Base-by-base conservation (phyloP, 345 rosid species). In the Pugionium dolabratum region DNA sequence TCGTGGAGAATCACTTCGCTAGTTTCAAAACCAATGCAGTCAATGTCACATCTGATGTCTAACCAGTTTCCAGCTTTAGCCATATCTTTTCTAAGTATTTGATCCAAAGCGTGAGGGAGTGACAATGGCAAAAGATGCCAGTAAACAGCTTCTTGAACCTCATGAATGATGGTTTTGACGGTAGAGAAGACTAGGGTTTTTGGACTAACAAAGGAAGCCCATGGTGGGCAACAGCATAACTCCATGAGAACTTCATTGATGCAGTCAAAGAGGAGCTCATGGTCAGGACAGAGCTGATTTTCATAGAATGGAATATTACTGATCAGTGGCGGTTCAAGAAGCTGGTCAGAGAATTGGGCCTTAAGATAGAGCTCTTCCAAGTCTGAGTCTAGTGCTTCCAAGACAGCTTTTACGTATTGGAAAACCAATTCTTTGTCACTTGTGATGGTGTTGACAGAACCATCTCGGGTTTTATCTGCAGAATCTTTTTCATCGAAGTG, bases 51-150 rank as follows among this genome's bases (percentile, higher is more conserved):
- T 42, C 76, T 78, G 66, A 84, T 82, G 77, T 86, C 87, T 92
- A 90, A 85, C 99, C 99, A 94, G 9, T 80, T 69, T 67, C 90
- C 84, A 30, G 69, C 59, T 71, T 72, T 85, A 8, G 84, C 72
- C 94, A 94, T 61, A 79, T 86, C 99, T 79, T 88, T 94, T 55
- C 71, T 77, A 63, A 90, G 84, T 53, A 91, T 80, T 74, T 84
- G 97, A 59, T 90, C 96, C 70, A 94, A 74, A 5, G 92, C 78
- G 71, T 37, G 84, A 55, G 95, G 96, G 30, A 82, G 62, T 7
- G 96, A 86, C 49, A 83, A 72, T 2, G 90, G 90, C 50, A 76
- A 73, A 54, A 88, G 81, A 71, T 88, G 83, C 91, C 95, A 85
- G 46, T 79, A 69, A 48, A 90, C 85, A 50, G 79, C 81, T 67